Evolutionary conservation across 257 asterid genomes (phyloP).

Genomic region (Nicotiana tomentosiformis): DNA sequence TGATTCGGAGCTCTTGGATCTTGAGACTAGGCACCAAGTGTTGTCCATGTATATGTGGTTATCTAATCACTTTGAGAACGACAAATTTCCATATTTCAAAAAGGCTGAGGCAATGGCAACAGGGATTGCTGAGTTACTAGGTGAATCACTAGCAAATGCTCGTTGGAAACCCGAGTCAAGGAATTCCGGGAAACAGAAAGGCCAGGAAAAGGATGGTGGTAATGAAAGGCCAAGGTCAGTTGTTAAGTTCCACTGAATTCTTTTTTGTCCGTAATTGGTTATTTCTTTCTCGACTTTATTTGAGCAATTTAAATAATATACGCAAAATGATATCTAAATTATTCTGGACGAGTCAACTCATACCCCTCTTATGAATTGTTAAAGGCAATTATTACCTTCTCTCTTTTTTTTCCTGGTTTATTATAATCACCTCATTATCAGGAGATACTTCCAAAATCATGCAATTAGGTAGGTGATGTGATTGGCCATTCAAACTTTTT

Average conservation of each 20-base stretch:
- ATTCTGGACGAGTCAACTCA: not conserved
- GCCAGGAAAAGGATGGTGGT: constrained; percentile 42
- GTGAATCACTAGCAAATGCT: constrained; percentile 67
- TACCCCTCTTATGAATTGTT: not conserved
- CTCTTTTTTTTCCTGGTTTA: not conserved
- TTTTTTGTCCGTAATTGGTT: not conserved
- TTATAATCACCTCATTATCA: not conserved
- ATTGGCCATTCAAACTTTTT: not conserved
- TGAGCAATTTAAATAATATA: not conserved
- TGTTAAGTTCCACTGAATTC: constrained; percentile 24
- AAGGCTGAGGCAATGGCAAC: constrained; percentile 86
- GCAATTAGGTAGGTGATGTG: not conserved
- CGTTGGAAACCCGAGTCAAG: constrained; percentile 88
- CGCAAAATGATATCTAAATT: not conserved
- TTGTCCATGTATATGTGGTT: constrained; percentile 90
- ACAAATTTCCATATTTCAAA: constrained; percentile 63
- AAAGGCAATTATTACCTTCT: not conserved
- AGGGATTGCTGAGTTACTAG: constrained; percentile 72
- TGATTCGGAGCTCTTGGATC: constrained; percentile 93
- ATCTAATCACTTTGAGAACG: constrained; percentile 76
- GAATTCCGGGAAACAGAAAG: constrained; percentile 35
- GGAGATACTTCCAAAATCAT: not conserved
- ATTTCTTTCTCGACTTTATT: not conserved
- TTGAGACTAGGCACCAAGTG: constrained; percentile 89
- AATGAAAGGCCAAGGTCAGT: constrained; percentile 63